phyloP scores from a whole-genome alignment of 2,329 filamentous ascomycete species.

The Lachnellula arida region DNA sequence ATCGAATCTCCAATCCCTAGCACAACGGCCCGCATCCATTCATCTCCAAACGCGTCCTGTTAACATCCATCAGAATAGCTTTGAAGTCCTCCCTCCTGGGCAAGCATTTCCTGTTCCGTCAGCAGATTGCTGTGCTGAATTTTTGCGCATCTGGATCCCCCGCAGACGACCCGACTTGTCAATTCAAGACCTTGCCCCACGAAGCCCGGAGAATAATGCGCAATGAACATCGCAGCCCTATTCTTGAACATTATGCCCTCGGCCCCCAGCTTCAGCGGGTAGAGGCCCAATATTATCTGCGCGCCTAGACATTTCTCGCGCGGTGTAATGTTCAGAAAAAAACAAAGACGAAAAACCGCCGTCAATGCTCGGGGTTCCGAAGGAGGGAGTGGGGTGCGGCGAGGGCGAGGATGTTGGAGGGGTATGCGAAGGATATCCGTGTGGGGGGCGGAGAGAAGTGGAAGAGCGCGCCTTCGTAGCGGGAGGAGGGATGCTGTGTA shows the following conservation, averaged over 20 bases:
- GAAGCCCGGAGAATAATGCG: not conserved
- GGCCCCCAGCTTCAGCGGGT: conserved; percentile 6
- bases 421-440: conserved; percentile 32
- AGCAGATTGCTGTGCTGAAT: conserved; percentile 3
- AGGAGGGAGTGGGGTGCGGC: conserved; percentile 37
- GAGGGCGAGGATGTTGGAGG: conserved; percentile 39
- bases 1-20: conserved; percentile 15
- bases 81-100: conserved; percentile 1
- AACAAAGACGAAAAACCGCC: conserved; percentile 43
- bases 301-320: conserved; percentile 9
- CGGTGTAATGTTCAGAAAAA: conserved; percentile 37
- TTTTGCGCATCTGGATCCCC: conserved; percentile 7
- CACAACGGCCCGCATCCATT: not conserved
- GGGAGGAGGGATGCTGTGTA: conserved; percentile 40
- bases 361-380: too few relatives aligned
- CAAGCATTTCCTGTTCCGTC: conserved; percentile 1
- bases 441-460: conserved; percentile 33
- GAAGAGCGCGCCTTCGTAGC: conserved; percentile 34
- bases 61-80: not conserved
- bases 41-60: conserved; percentile 7
- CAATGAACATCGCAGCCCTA: not conserved
- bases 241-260: conserved; percentile 9
- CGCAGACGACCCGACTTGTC: conserved; percentile 4
- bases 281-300: conserved; percentile 8
- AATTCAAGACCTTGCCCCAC: conserved; percentile 8